phyloP scores from a whole-genome alignment of 495 filamentous ascomycete species.

The Trichoderma asperelloides region DNA sequence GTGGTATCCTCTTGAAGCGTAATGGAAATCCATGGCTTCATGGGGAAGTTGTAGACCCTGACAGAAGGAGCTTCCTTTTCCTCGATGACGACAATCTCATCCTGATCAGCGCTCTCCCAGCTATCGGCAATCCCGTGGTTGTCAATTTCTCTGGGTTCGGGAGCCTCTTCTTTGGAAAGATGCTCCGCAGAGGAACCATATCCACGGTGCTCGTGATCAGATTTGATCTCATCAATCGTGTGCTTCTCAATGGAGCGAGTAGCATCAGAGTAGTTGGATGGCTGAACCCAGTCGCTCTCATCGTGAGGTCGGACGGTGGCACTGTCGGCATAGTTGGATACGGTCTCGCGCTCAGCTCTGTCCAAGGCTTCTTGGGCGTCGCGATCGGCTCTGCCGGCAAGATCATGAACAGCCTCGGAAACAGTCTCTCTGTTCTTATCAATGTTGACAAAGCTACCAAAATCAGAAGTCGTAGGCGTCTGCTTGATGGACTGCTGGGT shows the following conservation, averaged over 20 bases:
- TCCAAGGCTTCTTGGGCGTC: constrained; percentile 59
- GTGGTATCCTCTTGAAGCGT: constrained; percentile 35
- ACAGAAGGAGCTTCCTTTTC: constrained; percentile 53
- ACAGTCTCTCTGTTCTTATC: constrained; percentile 54
- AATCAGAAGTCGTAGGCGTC: constrained; percentile 6
- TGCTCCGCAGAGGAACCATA: constrained; percentile 37
- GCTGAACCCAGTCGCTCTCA: constrained; percentile 21
- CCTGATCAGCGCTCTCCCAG: constrained; percentile 68
- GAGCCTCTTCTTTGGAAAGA: constrained; percentile 41
- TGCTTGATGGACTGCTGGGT: neutral
- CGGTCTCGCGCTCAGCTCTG: constrained; percentile 37
- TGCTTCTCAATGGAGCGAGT: constrained; percentile 5
- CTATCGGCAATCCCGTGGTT: constrained; percentile 52
- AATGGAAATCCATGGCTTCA: constrained; percentile 90
- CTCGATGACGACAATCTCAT: constrained; percentile 64
- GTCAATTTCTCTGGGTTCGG: constrained; percentile 48
- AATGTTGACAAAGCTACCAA: constrained; percentile 7
- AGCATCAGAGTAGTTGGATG: constrained; percentile 4
- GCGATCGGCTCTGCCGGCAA: constrained; percentile 58
- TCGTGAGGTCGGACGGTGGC: constrained; percentile 20
- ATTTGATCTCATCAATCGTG: neutral
- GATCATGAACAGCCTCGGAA: constrained; percentile 57
- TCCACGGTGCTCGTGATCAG: neutral
- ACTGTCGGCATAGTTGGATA: constrained; percentile 40
- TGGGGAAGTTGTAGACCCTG: constrained; percentile 86